A percentile compares a stretch with the other conserved stretches of the same genome.
These are phyloP conservation scores for Dothistroma pini DNA, from an alignment of 2,329 filamentous ascomycete species.

Conservation along the genomic window DNA sequence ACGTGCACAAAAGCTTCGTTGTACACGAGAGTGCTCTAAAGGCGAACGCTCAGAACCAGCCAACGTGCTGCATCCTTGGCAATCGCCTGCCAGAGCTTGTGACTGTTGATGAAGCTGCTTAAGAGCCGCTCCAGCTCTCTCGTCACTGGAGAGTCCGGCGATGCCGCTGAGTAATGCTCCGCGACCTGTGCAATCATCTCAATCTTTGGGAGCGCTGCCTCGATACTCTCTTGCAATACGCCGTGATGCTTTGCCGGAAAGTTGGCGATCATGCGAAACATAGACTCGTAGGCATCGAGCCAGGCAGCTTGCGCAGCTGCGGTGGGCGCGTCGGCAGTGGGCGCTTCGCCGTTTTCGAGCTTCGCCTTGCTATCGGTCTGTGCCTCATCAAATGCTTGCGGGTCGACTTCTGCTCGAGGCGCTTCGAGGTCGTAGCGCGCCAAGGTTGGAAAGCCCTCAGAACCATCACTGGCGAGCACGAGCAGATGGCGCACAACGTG, in stretches of 20 bases:
- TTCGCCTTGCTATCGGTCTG: background rate
- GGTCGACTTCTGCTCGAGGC: background rate
- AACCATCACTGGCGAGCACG: background rate
- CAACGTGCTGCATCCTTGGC: slow-evolving; percentile 33
- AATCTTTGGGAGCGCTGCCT: slow-evolving; percentile 25
- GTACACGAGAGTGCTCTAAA: slow-evolving; percentile 34
- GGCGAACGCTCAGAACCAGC: slow-evolving; percentile 30
- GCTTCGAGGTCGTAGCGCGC: background rate
- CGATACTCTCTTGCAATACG: slow-evolving; percentile 21
- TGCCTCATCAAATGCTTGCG: background rate
- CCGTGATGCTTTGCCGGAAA: slow-evolving; percentile 28
- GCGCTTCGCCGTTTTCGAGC: background rate
- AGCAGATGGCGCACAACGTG: slow-evolving; percentile 4
- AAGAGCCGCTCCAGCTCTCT: slow-evolving; percentile 18
- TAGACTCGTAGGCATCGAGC: slow-evolving; percentile 21
- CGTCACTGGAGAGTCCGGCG: slow-evolving; percentile 21
- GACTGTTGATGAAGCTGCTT: slow-evolving; percentile 24
- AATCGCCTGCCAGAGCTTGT: slow-evolving; percentile 33
- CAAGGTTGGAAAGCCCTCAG: slow-evolving; percentile 1
- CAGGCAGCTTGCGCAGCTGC: slow-evolving; percentile 9
- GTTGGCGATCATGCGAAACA: slow-evolving; percentile 28
- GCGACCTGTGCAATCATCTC: slow-evolving; percentile 33
- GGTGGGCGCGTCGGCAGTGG: background rate
- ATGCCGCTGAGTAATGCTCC: slow-evolving; percentile 23
- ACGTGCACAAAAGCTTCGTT: slow-evolving; percentile 39